Evolutionary conservation across 345 rosid species (phyloP), one percentile per base, ranked within the genome.

Genomic region (Pugionium cornutum): DNA sequence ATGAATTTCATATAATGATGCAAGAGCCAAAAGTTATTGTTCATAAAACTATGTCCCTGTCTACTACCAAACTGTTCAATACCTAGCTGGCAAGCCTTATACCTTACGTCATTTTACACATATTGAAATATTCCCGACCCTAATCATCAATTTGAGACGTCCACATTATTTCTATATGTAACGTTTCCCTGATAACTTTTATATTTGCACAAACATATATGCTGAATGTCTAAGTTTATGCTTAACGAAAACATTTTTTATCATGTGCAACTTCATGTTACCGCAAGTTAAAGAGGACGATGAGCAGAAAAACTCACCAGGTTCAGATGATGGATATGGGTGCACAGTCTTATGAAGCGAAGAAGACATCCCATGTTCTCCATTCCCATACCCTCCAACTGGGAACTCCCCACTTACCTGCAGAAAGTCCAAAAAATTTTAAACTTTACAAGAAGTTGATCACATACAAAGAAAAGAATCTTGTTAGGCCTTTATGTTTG

Each of bases 351-450:
- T 90, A 58, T 89, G 98, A 46, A 86, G 86, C 60, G 89, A 76
- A 42, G 85, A 75, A 36, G 62, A 27, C 67, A 30, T 4, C 2
- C 80, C 82, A 67, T 88, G 89, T 35, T 89, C 97, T 58, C 84
- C 86, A 70, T 83, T 77, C 2, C 71, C 82, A 74, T 82, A 59
- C 50, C 84, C 83, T 65, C 94, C 92, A 46, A 88, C 9, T 1
- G 97, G 91, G 37, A 86, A 85, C 75, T 94, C 99, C n/a, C 95
- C 96, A 64, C 97, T 92, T 62, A 87, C 91, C 97, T 92, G 67
- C 62, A 74, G 2, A 48, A 55, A 45, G 3, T n/a, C 66, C 59
- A 29, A 66, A 44, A 1, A 18, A 34, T 26, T 6, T 26, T 0
- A 51, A 8, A 2, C 18, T 33, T 0, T 35, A 33, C 30, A 50